Base-by-base conservation (phyloP, 331 rosid species). In the Erythrophleum ivorense region DNA sequence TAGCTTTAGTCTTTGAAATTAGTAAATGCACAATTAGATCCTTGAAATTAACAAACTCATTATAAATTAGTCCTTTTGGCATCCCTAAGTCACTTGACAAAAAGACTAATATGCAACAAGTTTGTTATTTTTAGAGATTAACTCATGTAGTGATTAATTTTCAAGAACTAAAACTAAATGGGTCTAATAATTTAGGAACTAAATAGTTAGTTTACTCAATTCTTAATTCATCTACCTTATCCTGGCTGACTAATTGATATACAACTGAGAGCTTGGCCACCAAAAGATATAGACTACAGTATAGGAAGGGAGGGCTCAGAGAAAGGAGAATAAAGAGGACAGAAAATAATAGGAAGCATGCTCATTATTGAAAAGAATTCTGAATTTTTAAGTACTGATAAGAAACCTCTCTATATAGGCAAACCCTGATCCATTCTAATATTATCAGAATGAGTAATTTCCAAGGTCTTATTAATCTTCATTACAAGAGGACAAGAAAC, bases 271-370 rank as follows among this genome's bases (percentile, higher is more conserved):
- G 19, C 55, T 21, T 19, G 75, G 59, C 29, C 45, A 53, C 60
- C 46, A 6, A 74, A 65, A 29, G 69, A 73, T 69, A 16, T 29
- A 6, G 40, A 34, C 59, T 33, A 14, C 4, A 14, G 45, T 49
- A n/a, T 14, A 71, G 53, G 33, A 64, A 41, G 46, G 31, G 1
- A 24, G 31, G 24, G 66, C 50, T 80, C 29, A 18, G 18, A 48
- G 83, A 34, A 60, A 36, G 41, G 60, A 55, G 50, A 79, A 9
- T 15, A 15, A 5, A 59, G 81, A 65, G 31, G 74, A 38, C 45
- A 24, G 2, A 34, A 65, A 9, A 31, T 11, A 49, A 52, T 46
- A 53, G 60, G 74, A 73, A 79, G 77, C 67, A 49, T 73, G 50
- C 34, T 68, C 0, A 5, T 48, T 18, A 18, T 21, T 33, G 36